phyloP scores from a whole-genome alignment of 139 green algal genomes.

The Nannochloris sp. region DNA sequence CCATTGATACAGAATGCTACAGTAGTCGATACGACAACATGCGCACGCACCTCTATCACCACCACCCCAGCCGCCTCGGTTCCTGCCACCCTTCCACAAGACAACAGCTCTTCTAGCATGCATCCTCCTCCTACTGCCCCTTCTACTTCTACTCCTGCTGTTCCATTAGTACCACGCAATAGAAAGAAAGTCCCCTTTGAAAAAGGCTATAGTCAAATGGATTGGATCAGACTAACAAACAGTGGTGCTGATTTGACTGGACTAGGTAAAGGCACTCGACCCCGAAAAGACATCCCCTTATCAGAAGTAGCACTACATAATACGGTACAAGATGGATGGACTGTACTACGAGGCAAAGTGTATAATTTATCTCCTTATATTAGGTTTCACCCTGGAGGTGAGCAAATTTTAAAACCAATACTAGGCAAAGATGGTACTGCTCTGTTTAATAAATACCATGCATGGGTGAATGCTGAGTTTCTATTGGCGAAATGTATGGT shows the following conservation, averaged over 20 bases:
- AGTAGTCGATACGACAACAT: not conserved
- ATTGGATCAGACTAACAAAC: conserved; percentile 62
- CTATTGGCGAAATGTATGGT: conserved; percentile 74
- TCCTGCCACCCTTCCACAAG: not conserved
- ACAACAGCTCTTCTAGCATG: not conserved
- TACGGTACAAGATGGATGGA: conserved; percentile 83
- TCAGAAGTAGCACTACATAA: conserved; percentile 77
- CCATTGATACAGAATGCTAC: not conserved
- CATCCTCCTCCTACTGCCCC: not conserved
- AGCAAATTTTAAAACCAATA: conserved; percentile 55
- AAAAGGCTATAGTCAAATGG: conserved; percentile 83
- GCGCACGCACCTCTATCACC: too few relatives aligned
- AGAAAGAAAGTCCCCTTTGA: conserved; percentile 59
- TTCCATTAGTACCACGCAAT: conserved; percentile 3
- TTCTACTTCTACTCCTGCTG: not conserved
- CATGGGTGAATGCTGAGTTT: conserved; percentile 83
- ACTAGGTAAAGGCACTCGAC: conserved; percentile 1
- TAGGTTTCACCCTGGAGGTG: conserved; percentile 76
- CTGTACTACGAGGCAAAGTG: conserved; percentile 77
- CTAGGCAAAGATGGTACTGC: conserved; percentile 79
- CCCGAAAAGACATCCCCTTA: conserved; percentile 53
- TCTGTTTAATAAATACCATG: conserved; percentile 90
- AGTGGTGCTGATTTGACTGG: conserved; percentile 34
- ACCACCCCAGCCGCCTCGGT: not conserved
- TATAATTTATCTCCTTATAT: conserved; percentile 85